Evolutionary conservation across 768 basidiomycete species (phyloP).

Genomic region (Leccinellum albellum): DNA sequence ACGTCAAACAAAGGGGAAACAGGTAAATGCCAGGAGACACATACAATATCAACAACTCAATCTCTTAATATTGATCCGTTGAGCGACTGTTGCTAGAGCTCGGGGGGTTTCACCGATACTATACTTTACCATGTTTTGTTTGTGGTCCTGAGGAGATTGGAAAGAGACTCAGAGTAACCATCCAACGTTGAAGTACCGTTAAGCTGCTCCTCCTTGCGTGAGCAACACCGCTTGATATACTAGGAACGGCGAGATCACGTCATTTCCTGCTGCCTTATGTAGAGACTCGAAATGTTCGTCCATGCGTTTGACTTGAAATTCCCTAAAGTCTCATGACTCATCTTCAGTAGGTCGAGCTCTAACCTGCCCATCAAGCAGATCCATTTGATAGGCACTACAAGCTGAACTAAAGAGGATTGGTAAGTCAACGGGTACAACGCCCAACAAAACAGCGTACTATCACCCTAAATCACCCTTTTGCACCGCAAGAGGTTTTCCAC

Average conservation of each 20-base stretch:
- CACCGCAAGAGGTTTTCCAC: constrained; percentile 7
- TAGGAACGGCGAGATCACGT: constrained; percentile 6
- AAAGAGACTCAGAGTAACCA: constrained; percentile 3
- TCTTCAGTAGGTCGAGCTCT: neutral
- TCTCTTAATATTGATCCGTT: too few species aligned
- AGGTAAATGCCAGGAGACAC: neutral
- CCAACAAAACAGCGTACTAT: neutral
- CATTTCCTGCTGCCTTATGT: neutral
- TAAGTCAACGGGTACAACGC: constrained; percentile 2
- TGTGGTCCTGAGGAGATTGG: neutral
- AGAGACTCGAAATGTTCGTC: neutral
- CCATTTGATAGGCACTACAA: constrained; percentile 17
- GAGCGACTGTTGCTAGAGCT: too few species aligned
- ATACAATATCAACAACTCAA: too few species aligned
- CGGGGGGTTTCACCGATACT: too few species aligned
- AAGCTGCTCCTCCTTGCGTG: neutral
- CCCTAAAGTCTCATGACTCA: neutral
- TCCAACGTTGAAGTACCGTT: constrained; percentile 2
- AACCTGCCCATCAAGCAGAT: constrained; percentile 4
- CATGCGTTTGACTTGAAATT: neutral
- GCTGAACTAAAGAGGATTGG: neutral
- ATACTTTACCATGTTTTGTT: too few species aligned
- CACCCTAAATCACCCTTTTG: constrained; percentile 3
- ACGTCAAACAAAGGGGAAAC: too few species aligned
- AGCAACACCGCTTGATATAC: neutral